Evolutionary conservation across 2,329 filamentous ascomycete genomes (phyloP).

Genomic region (Botrytis elliptica): DNA sequence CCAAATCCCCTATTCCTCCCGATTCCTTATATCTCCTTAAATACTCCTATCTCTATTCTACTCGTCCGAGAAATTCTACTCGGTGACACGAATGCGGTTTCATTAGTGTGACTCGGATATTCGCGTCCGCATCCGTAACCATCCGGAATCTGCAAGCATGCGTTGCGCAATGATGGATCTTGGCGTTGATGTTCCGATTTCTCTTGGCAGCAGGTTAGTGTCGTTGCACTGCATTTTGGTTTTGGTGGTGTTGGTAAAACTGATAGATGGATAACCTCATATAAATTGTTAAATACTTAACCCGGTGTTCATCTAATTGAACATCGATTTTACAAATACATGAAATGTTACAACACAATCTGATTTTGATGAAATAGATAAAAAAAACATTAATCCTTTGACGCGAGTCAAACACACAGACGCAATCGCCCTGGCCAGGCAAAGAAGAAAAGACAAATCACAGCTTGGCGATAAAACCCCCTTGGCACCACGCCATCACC

Average conservation of each 20-base stretch:
- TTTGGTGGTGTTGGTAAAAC: not conserved
- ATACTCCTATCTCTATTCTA: not conserved
- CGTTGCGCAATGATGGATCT: not conserved
- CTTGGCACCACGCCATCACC: slow-evolving; percentile 13
- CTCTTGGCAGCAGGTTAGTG: not conserved
- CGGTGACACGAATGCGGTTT: slow-evolving; percentile 4
- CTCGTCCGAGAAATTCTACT: not conserved
- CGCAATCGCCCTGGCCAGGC: not conserved
- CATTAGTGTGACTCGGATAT: not conserved
- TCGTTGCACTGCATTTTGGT: not conserved
- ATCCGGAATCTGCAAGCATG: not conserved
- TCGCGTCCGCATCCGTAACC: not conserved
- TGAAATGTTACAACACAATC: not conserved
- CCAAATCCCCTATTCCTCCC: not conserved
- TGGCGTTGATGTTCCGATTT: not conserved
- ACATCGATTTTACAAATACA: not conserved
- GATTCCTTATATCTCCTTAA: not conserved
- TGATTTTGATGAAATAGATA: not conserved
- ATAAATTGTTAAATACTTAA: not conserved
- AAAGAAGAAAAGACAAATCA: not conserved
- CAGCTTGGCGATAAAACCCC: slow-evolving; percentile 4
- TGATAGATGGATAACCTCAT: not conserved
- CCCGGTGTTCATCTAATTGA: not conserved
- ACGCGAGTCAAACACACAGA: not conserved
- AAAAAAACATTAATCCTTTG: too few species aligned